These are phyloP conservation scores for Stylonectria norvegica DNA, from an alignment of 2,329 filamentous ascomycete species.

Conservation along the genomic window DNA sequence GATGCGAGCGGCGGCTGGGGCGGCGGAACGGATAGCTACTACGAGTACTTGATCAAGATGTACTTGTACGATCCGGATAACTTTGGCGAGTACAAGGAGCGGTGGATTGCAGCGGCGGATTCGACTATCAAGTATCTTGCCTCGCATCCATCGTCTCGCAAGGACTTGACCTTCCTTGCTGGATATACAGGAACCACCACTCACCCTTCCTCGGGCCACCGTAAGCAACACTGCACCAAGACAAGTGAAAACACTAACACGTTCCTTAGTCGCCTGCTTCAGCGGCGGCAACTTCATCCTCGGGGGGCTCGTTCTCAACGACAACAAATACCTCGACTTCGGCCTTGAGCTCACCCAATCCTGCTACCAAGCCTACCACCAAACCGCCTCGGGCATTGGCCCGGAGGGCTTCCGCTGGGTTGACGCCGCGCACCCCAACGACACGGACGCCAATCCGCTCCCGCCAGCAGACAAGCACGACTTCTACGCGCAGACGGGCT, in stretches of 20 bases:
- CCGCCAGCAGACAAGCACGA: slow-evolving; percentile 44
- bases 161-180: slow-evolving; percentile 70
- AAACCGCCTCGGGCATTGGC: slow-evolving; percentile 69
- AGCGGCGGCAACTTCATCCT: slow-evolving; percentile 83
- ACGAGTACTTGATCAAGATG: slow-evolving; percentile 92
- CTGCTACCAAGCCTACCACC: slow-evolving; percentile 70
- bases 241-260: slow-evolving; percentile 31
- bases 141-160: slow-evolving; percentile 62
- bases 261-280: slow-evolving; percentile 66
- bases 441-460: slow-evolving; percentile 38
- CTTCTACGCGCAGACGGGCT: slow-evolving; percentile 67
- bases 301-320: slow-evolving; percentile 66
- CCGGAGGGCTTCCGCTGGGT: slow-evolving; percentile 70
- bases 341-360: slow-evolving; percentile 68
- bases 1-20: slow-evolving; percentile 71
- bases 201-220: slow-evolving; percentile 46
- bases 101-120: slow-evolving; percentile 72
- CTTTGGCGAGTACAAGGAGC: slow-evolving; percentile 65
- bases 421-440: slow-evolving; percentile 34
- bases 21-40: slow-evolving; percentile 75
- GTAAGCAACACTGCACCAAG: no score
- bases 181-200: slow-evolving; percentile 48
- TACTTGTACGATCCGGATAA: slow-evolving; percentile 69
- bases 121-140: slow-evolving; percentile 69
- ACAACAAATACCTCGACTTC: slow-evolving; percentile 67